Base-by-base conservation (phyloP, 179 eudicot genomes). In the Patellifolia procumbens region DNA sequence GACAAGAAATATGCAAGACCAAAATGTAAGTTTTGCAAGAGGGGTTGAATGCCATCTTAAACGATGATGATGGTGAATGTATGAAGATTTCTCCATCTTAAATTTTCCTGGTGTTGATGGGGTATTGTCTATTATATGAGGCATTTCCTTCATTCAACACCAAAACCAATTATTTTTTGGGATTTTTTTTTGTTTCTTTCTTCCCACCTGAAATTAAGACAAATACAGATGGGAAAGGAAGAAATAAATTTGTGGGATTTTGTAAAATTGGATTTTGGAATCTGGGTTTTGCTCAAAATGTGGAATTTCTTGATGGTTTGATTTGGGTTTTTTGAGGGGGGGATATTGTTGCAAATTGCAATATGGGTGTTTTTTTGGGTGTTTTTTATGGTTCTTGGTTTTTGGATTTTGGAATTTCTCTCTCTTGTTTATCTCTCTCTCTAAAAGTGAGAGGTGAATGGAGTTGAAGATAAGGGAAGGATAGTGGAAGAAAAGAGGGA, bases 71-170 rank as follows among this genome's bases (percentile, higher is more conserved):
- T 83, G 87, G 55, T 83, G 85, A 63, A 82, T 73, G 80, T 87
- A 90, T 0, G 85, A 70, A 0, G 97, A 85, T 80, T 91, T 92
- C 3, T 91, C 97, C 88, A 86, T 86, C 85, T 92, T 92, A 85
- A 88, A 89, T 79, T 91, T 92, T 1, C 95, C 97, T 9, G 97
- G 91, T 11, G 96, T 81, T 39, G 96, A 91, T 52, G 96, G 96
- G 49, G 67, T 77, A 46, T 75, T 84, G 63, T 91, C 97, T 76
- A 84, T 74, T 76, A 84, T 74, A 61, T 74, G 84, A 53, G 88
- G 82, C 87, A 88, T 86, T 72, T 65, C 56, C 59, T 78, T 75
- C 81, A 76, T 75, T 63, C 77, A 70, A 58, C 49, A 39, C 70
- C 32, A 58, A 55, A 55, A 26, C 59, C 24, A n/a, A n/a, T n/a